phyloP scores from a whole-genome alignment of 2,329 filamentous ascomycete genomes.

The Trichoderma cornu-damae region DNA sequence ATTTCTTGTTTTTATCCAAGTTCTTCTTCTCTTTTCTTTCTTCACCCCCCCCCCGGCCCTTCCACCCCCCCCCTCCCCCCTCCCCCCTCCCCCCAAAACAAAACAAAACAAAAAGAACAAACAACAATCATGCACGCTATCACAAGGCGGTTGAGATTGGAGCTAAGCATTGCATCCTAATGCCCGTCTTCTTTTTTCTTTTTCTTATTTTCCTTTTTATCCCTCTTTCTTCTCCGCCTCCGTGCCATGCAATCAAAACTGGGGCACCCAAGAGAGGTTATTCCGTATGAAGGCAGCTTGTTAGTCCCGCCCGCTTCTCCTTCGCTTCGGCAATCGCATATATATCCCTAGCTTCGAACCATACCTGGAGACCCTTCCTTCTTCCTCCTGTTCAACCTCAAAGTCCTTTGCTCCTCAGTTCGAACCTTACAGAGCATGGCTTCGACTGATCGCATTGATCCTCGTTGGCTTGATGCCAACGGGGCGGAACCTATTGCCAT shows the following conservation, averaged over 20 bases:
- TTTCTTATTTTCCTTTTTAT: not conserved
- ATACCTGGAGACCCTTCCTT: not conserved
- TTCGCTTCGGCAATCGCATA: slow-evolving; percentile 14
- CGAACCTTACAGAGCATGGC: slow-evolving; percentile 1
- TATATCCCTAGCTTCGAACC: slow-evolving; percentile 5
- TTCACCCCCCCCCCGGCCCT: too few relatives aligned
- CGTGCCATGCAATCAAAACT: slow-evolving; percentile 10
- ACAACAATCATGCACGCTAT: slow-evolving; percentile 6
- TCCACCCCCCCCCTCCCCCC: too few relatives aligned
- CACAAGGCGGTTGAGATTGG: slow-evolving; percentile 2
- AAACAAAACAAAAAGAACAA: too few relatives aligned
- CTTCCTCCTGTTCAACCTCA: not conserved
- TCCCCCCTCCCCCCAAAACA: too few relatives aligned
- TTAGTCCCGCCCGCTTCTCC: not conserved
- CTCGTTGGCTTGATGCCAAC: slow-evolving; percentile 14
- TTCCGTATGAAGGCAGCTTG: slow-evolving; percentile 14
- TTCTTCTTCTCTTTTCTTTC: not conserved
- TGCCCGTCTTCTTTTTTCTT: not conserved
- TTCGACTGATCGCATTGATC: not conserved
- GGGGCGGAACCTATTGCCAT: slow-evolving; percentile 38
- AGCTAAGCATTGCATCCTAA: slow-evolving; percentile 7
- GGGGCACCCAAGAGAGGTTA: slow-evolving; percentile 8
- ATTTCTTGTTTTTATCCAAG: too few relatives aligned
- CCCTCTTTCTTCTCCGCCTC: not conserved
- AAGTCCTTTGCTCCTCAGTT: not conserved